Base-by-base conservation (phyloP, 2,329 filamentous ascomycete species). In the Calonectria hongkongensis region DNA sequence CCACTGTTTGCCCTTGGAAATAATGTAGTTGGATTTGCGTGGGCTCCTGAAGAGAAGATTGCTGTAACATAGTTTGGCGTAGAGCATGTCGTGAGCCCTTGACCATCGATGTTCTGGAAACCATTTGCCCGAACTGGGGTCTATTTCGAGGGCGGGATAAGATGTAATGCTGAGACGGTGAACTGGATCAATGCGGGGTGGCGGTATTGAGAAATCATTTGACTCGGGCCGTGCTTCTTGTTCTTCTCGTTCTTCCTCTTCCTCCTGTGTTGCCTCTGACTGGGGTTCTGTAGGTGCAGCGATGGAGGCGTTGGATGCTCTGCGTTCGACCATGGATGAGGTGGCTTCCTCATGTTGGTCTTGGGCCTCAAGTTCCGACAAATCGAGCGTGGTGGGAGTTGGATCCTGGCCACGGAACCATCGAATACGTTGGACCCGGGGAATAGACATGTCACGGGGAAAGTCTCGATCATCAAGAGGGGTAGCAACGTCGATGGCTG, bases 401-500 rank as follows among this genome's bases (percentile, higher is more conserved):
- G 83, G 82, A 25, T 81, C 82, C 69, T 83, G 81, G 13, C 85
- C 87, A 9, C 85, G 86, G 69, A 87, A 85, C 86, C 87, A 90
- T 54, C 87, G 87, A 73, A 89, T 85, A 39, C 88, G 84, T 76
- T 89, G 88, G 50, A 89, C 84, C n/a, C 89, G 86, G 12, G 91
- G 91, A 64, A 92, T 88, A 43, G 89, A 91, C 82, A 91, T 89
- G 77, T 92, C 91, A 50, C 88, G 85, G 3, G 91, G 91, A 66
- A 92, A 89, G 51, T 91, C 88, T 58, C 94, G 90, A 75, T 95
- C 93, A 76, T 95, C 94, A 47, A 95, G 88, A 1, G 93, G 90
- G 0, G 90, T 87, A 15, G 93, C 91, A 25, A 95, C 89, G 79
- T 94, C 92, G 72, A 95, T 93, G 58, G 92, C 93, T n/a, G 92